A percentile compares a stretch with the other conserved stretches of the same genome.
Evolutionary conservation across 1,284 basidiomycete genomes (phyloP).

Genomic region (Cryptococcus sp.): DNA sequence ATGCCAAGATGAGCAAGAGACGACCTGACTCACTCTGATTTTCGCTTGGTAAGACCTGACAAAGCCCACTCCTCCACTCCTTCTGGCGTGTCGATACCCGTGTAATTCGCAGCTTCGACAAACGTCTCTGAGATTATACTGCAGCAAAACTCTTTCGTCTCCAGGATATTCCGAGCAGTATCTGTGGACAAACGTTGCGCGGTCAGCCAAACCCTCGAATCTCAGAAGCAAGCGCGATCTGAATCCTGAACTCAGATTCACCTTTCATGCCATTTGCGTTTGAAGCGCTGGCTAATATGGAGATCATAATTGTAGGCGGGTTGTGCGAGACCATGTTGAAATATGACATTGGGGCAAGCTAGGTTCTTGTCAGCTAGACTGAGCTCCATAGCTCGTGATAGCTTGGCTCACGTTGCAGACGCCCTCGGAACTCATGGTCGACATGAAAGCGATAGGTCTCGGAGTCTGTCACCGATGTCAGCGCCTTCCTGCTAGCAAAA

Average conservation of each 20-base stretch:
- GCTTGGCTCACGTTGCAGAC: slow-evolving; percentile 62
- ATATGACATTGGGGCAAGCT: slow-evolving; percentile 52
- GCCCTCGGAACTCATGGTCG: slow-evolving; percentile 62
- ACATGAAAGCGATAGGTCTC: slow-evolving; percentile 74
- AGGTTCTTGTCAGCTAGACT: slow-evolving; percentile 1
- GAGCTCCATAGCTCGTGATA: slow-evolving; percentile 45
- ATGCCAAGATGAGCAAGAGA: neutral
- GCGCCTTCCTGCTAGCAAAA: neutral
- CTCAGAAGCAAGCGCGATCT: neutral
- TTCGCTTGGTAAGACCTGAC: slow-evolving; percentile 66
- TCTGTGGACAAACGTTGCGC: slow-evolving; percentile 56
- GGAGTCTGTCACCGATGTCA: slow-evolving; percentile 51
- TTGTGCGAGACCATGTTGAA: slow-evolving; percentile 59
- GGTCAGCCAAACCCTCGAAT: too few species aligned
- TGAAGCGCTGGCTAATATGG: slow-evolving; percentile 55
- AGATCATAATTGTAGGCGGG: slow-evolving; percentile 68
- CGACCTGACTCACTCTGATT: slow-evolving; percentile 59
- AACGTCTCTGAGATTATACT: slow-evolving; percentile 76
- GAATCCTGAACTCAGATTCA: slow-evolving; percentile 6
- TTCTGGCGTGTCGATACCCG: slow-evolving; percentile 66
- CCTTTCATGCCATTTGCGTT: slow-evolving; percentile 34
- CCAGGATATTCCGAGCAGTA: slow-evolving; percentile 66
- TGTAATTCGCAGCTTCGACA: slow-evolving; percentile 69
- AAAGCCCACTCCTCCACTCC: slow-evolving; percentile 71
- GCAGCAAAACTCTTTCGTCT: slow-evolving; percentile 70